A percentile compares a stretch with the other conserved stretches of the same genome.
These are phyloP conservation scores for Stemphylium vesicarium DNA, from an alignment of 2,329 filamentous ascomycete species.

Conservation along the genomic window DNA sequence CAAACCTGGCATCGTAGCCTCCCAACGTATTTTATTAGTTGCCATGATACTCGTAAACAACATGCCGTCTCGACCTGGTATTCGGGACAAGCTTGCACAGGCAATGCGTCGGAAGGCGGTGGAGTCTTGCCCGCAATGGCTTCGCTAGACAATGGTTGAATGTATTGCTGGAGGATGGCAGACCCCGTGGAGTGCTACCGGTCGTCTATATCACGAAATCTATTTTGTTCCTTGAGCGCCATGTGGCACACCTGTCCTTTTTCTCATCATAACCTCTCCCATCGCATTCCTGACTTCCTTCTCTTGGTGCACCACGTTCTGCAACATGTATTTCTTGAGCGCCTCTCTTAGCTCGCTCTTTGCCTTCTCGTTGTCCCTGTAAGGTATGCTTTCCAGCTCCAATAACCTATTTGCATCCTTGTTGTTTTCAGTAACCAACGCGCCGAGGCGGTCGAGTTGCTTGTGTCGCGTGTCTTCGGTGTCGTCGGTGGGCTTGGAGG, in stretches of 20 bases:
- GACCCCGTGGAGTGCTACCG: neutral
- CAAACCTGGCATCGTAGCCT: neutral
- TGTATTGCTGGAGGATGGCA: neutral
- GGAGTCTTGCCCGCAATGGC: neutral
- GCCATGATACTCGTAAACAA: too few relatives aligned
- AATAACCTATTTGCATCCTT: slow-evolving; percentile 73
- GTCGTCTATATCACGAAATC: neutral
- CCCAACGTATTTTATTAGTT: neutral
- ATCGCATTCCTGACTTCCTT: slow-evolving; percentile 84
- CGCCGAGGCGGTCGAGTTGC: slow-evolving; percentile 71
- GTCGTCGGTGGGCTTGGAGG: slow-evolving; percentile 30
- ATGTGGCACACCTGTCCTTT: slow-evolving; percentile 66
- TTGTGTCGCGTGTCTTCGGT: slow-evolving; percentile 54
- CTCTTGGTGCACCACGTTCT: slow-evolving; percentile 76
- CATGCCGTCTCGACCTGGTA: neutral
- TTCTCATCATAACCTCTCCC: slow-evolving; percentile 68
- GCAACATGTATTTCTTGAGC: slow-evolving; percentile 84
- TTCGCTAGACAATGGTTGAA: neutral
- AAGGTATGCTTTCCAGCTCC: slow-evolving; percentile 81
- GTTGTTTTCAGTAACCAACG: slow-evolving; percentile 65
- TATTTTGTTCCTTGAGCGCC: slow-evolving; percentile 55
- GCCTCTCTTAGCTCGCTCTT: slow-evolving; percentile 68
- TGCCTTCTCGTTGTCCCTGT: slow-evolving; percentile 72
- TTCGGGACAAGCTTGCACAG: neutral
- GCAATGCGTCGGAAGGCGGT: neutral